phyloP scores from a whole-genome alignment of 2,329 filamentous ascomycete species.

The Colletotrichum chlorophyti region DNA sequence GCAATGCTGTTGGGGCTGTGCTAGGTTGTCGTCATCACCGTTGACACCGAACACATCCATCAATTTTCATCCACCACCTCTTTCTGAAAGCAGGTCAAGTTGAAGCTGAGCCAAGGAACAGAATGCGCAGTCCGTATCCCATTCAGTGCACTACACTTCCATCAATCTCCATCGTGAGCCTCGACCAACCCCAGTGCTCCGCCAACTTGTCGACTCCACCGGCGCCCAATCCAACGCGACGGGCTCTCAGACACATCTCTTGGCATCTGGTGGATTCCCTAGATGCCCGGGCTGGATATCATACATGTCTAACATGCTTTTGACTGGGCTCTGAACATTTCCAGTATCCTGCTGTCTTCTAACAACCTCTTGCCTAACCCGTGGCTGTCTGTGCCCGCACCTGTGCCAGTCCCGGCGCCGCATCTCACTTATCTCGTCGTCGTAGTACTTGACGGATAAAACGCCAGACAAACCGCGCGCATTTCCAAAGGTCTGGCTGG shows the following conservation, averaged over 20 bases:
- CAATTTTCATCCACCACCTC: neutral
- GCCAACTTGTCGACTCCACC: no score
- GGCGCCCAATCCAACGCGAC: no score
- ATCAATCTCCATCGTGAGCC: neutral
- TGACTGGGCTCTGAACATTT: no score
- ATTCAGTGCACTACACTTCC: neutral
- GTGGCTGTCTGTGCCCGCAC: no score
- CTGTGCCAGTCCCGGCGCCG: no score
- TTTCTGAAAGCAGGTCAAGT: neutral
- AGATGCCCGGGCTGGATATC: neutral
- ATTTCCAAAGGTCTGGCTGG: no score
- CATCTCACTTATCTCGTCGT: no score
- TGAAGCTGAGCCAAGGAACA: neutral
- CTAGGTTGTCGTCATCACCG: neutral
- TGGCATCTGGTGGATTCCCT: no score
- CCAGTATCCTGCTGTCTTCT: no score
- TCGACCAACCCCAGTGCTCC: neutral
- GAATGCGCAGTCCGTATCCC: neutral
- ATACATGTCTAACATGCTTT: neutral
- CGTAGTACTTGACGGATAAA: no score
- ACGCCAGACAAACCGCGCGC: no score
- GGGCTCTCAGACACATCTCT: neutral
- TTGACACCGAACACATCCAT: neutral
- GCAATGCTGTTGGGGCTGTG: constrained; percentile 12
- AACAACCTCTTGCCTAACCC: no score